phyloP scores from a whole-genome alignment of 768 basidiomycete genomes.

The Solioccasus polychromus region DNA sequence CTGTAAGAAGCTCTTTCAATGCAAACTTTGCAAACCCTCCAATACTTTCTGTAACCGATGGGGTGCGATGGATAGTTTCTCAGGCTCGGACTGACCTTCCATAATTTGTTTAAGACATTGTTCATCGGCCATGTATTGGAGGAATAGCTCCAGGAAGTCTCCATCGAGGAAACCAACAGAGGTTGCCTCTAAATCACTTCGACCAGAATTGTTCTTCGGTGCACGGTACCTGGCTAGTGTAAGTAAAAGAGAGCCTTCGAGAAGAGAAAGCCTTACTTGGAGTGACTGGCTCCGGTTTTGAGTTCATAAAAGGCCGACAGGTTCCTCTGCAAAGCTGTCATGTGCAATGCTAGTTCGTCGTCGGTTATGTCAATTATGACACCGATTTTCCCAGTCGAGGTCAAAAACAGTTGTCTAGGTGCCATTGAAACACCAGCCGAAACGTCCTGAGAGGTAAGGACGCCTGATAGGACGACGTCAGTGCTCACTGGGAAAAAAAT shows the following conservation, averaged over 20 bases:
- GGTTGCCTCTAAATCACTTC: conserved; percentile 52
- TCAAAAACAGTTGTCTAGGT: conserved; percentile 70
- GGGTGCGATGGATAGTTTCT: conserved; percentile 47
- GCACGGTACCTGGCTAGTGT: conserved; percentile 57
- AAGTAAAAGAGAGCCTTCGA: not conserved
- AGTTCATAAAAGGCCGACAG: conserved; percentile 51
- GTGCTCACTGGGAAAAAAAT: not conserved
- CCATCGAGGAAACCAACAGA: conserved; percentile 86
- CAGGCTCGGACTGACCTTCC: conserved; percentile 55
- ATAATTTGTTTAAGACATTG: conserved; percentile 50
- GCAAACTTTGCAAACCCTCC: conserved; percentile 54
- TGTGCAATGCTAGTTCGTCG: conserved; percentile 45
- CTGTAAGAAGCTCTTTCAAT: conserved; percentile 34
- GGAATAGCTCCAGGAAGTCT: conserved; percentile 73
- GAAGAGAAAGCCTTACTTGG: conserved; percentile 43
- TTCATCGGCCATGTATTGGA: conserved; percentile 39
- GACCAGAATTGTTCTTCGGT: conserved; percentile 55
- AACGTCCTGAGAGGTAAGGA: conserved; percentile 45
- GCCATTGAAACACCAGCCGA: conserved; percentile 41
- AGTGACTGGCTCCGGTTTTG: conserved; percentile 57
- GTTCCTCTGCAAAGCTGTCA: conserved; percentile 76
- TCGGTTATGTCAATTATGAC: conserved; percentile 60
- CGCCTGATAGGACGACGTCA: conserved; percentile 42
- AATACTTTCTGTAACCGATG: conserved; percentile 37
- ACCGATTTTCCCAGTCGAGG: conserved; percentile 77